Base-by-base conservation (phyloP, 768 basidiomycete species). In the Asterophora parasitica region DNA sequence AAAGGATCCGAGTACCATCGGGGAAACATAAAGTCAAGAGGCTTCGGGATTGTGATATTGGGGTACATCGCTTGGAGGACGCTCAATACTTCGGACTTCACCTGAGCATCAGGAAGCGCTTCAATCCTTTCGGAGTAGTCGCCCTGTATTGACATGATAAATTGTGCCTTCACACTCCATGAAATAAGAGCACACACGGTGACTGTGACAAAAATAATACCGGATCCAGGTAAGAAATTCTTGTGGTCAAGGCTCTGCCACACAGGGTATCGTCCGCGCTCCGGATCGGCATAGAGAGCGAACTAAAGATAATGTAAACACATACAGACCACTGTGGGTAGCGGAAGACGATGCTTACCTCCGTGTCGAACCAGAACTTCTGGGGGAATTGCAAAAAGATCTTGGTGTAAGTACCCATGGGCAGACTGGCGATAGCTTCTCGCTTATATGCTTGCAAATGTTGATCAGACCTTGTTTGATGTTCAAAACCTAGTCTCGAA, bases 351-450 rank as follows among this genome's bases (percentile, higher is more conserved):
- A n/a, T 17, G 13, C 27, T 13, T 45, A 69, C 70, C 63, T 73
- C 67, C 0, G 69, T 69, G 42, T 70, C 62, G 39, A 70, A 73
- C 70, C 70, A 85, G 60, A 85, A 85, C 19, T 78, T 80, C 46
- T 74, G 57, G 0, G 76, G 68, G 56, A 85, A 85, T 51, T 81
- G 74, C 40, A 85, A 57, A 62, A 83, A 85, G 19, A 85, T 82
- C 61, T 85, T 85, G 2, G 83, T 82, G 51, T 82, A 85, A 1
- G 75, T 81, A 5, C 68, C 81, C 83, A 85, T 84, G 10, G 69
- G 68, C 62, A 83, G 77, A 48, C 74, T 75, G 27, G 78, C 74
- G 31, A 85, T 77, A 4, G 82, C 83, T 48, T 85, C 83, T n/a
- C 67, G 48, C 58, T 85, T 85, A 69, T 74, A 85, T 8, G 55